These are phyloP conservation scores for Neostapfia colusana DNA, from an alignment of 176 grass and related monocot genomes.

Conservation along the genomic window DNA sequence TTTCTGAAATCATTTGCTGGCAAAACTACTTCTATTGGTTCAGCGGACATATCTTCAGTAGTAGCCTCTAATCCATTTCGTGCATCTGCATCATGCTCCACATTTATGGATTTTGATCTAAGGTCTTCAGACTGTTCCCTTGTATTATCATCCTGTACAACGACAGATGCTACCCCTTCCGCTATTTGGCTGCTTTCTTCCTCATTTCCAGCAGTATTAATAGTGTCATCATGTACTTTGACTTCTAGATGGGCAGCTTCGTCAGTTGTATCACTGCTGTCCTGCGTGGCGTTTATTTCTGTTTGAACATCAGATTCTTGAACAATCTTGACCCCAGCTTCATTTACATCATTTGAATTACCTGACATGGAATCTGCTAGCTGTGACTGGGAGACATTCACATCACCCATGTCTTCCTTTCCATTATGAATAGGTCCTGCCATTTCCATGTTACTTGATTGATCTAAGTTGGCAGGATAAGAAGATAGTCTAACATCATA, in stretches of 20 bases:
- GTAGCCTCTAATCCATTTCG: slow-evolving; percentile 33
- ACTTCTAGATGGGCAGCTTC: slow-evolving; percentile 35
- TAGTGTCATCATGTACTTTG: slow-evolving; percentile 39
- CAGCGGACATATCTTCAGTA: slow-evolving; percentile 40
- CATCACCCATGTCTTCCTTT: slow-evolving; percentile 43
- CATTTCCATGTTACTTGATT: slow-evolving; percentile 35
- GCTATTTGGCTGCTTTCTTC: slow-evolving; percentile 45
- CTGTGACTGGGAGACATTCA: background rate
- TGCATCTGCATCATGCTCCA: slow-evolving; percentile 27
- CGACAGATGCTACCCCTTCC: slow-evolving; percentile 7
- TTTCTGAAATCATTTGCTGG: slow-evolving; percentile 38
- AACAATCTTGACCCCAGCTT: slow-evolving; percentile 30
- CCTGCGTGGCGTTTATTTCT: slow-evolving; percentile 42
- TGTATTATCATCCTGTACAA: slow-evolving; percentile 37
- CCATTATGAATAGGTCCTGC: slow-evolving; percentile 33
- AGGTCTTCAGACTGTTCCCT: slow-evolving; percentile 21
- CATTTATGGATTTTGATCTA: slow-evolving; percentile 37
- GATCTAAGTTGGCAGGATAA: slow-evolving; percentile 51
- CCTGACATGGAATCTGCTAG: slow-evolving; percentile 19
- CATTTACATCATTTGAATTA: slow-evolving; percentile 32
- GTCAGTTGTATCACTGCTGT: slow-evolving; percentile 35
- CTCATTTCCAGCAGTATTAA: slow-evolving; percentile 39
- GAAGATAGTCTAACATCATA: slow-evolving; percentile 27
- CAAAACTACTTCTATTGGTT: slow-evolving; percentile 34
- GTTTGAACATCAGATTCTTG: slow-evolving; percentile 36